Base-by-base conservation (phyloP, 1,139 yeast species). In the Candida tetrigidarum region DNA sequence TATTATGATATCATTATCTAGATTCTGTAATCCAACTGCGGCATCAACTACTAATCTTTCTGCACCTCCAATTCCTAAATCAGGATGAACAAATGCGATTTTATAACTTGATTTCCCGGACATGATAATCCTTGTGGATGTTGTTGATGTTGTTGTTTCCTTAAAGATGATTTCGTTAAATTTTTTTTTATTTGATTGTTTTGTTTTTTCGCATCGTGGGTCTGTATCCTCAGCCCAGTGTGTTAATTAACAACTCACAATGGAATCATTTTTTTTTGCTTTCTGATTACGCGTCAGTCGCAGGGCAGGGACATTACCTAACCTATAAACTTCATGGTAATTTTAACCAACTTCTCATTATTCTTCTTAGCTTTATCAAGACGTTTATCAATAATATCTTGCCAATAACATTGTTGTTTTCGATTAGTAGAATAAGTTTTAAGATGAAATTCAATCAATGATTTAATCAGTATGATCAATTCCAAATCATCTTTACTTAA, bases 41-140 rank as follows among this genome's bases (percentile, higher is more conserved):
- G 96, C 95, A 65, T 93, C 99, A 1, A 93, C 96, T 1, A 93
- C 92, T 20, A 95, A 74, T 48, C 99, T 73, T 63, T 93, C 99
- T 0, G 99, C 99, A 4, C 99, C 99, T 6, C 97, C 85, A 48
- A 93, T 93, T 0, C 99, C 99, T 44, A 93, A 69, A 66, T 93
- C 99, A 0, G 99, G 99, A 60, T 93, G 99, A 11, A 93, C 70
- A 58, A 93, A 90, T 3, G 97, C 98, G 35, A 92, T 77, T 47
- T 54, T 58, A 14, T 32, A 32, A 43, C 48, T 50, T 41, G 44
- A 28, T 25, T 36, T 46, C 16, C 26, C 39, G 9, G 39, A 18
- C 35, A 28, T 38, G 41, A 5, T n/a, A 11, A 2, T 9, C 5
- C 6, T 10, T 5, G n/a, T 10, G 14, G 15, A 19, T 11, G 7